Base-by-base conservation (phyloP, 2,329 filamentous ascomycete species). In the Ophiostoma triangulosporum region DNA sequence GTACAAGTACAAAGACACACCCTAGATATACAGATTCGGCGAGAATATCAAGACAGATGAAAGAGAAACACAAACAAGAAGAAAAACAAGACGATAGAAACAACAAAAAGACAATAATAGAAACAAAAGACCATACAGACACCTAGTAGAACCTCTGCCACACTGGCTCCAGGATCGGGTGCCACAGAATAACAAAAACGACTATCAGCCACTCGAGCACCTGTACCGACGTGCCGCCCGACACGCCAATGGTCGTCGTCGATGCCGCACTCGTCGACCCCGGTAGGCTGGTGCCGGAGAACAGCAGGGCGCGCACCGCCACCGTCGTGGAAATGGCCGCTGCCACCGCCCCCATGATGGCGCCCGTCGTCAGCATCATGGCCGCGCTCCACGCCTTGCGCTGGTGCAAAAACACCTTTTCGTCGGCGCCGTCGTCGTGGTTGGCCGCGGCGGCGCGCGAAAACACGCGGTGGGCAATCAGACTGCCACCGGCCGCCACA, bases 191-290 rank as follows among this genome's bases (percentile, higher is more conserved):
- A 26, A 57, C 54, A 22, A 60, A 51, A 2, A 46, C 40, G 2
- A 61, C 60, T 24, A 59, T 48, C 12, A 61, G 29, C 60, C 60
- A 61, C 54, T 55, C 51, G 29, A 61, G 56, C 20, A 58, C 54
- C 53, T 59, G 58, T 36, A 60, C 36, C 11, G 59, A 48, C 6
- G 35, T 52, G 48, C 58, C 58, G 24, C 57, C 58, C 11, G 50
- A 36, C n/a, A 53, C 40, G 2, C 14, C 31, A 14, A 59, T 50
- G 27, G 35, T 51, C 38, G 32, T 22, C 0, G 49, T 26, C 32
- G 24, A 51, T 20, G 40, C 32, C 1, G 48, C 6, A 1, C 45
- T 7, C 1, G 36, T n/a, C 2, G 35, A 33, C 22, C 58, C 58
- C 1, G 58, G 58, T 33, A 59, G 50, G 12, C 22, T 22, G 1